phyloP scores from a whole-genome alignment of 2,329 filamentous ascomycete genomes.

The Ascochyta rabiei region DNA sequence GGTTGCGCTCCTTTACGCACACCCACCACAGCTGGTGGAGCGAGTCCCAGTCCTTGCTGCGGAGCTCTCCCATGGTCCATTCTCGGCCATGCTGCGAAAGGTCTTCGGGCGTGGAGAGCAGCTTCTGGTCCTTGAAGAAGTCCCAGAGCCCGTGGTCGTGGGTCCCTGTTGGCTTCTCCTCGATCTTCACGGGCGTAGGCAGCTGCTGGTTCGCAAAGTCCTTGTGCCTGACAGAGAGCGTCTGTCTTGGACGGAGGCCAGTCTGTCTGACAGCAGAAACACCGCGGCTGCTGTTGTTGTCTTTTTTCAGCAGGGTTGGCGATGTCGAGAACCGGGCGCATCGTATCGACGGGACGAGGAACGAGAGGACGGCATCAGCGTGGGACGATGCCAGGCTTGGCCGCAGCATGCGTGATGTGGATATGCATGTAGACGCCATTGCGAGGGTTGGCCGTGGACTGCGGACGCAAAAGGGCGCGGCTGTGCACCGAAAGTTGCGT shows the following conservation, averaged over 20 bases:
- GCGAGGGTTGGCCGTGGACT: constrained; percentile 23
- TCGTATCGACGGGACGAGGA: constrained; percentile 35
- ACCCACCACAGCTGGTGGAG: constrained; percentile 93
- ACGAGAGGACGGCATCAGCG: constrained; percentile 32
- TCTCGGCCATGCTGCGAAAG: constrained; percentile 73
- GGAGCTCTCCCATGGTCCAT: constrained; percentile 86
- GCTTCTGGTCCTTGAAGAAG: constrained; percentile 77
- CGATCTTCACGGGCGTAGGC: constrained; percentile 71
- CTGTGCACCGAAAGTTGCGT: constrained; percentile 29
- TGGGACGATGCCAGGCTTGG: constrained; percentile 25
- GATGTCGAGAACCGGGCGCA: constrained; percentile 56
- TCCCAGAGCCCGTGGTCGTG: constrained; percentile 87
- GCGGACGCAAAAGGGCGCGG: constrained; percentile 23
- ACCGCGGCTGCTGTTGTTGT: constrained; percentile 80
- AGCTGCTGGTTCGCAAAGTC: constrained; percentile 55
- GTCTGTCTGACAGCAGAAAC: constrained; percentile 81
- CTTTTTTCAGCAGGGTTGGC: constrained; percentile 63
- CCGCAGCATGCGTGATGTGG: constrained; percentile 35
- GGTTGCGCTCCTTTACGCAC: constrained; percentile 88
- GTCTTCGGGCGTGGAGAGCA: constrained; percentile 75
- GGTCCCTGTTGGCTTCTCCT: constrained; percentile 66
- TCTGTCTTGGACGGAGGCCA: constrained; percentile 68
- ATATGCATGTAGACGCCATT: constrained; percentile 40
- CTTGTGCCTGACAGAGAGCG: constrained; percentile 74
- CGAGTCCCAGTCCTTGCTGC: constrained; percentile 91